Conservation (phyloP, 2,329 filamentous ascomycete genomes). For the Aspergillus melleus region DNA sequence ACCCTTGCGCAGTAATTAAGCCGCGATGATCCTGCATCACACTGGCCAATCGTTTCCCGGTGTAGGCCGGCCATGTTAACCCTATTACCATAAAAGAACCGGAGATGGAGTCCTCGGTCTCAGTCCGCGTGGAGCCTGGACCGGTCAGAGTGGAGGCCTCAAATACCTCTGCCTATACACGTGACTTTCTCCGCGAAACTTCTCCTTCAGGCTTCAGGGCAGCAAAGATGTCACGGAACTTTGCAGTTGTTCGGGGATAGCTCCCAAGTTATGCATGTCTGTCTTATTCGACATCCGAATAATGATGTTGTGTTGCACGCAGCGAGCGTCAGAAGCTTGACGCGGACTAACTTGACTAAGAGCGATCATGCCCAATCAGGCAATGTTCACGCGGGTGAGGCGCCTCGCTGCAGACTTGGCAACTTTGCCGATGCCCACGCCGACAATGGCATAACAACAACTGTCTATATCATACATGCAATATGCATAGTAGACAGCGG, state of each 20-base stretch:
- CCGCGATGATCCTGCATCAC: not conserved
- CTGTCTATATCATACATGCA: too few species aligned
- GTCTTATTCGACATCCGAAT: not conserved
- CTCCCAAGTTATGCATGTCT: not conserved
- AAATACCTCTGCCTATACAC: not conserved
- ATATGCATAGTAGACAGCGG: too few species aligned
- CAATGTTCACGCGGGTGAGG: not conserved
- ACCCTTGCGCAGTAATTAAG: not conserved
- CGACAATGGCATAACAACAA: too few species aligned
- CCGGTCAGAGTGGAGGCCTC: not conserved
- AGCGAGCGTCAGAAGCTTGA: not conserved
- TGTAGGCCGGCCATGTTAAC: not conserved
- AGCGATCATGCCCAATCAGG: not conserved
- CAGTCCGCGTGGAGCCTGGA: not conserved
- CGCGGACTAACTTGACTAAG: not conserved
- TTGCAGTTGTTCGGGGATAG: not conserved
- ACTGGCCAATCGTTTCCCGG: not conserved
- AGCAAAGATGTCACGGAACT: not conserved
- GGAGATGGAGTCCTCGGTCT: not conserved
- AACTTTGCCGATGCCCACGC: not conserved
- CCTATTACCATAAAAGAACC: not conserved
- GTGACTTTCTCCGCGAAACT: not conserved
- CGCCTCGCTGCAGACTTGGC: not conserved
- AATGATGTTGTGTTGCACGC: not conserved
- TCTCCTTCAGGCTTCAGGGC: not conserved